Base-by-base conservation (phyloP, 495 filamentous ascomycete species). In the Xylaria flabelliformis region DNA sequence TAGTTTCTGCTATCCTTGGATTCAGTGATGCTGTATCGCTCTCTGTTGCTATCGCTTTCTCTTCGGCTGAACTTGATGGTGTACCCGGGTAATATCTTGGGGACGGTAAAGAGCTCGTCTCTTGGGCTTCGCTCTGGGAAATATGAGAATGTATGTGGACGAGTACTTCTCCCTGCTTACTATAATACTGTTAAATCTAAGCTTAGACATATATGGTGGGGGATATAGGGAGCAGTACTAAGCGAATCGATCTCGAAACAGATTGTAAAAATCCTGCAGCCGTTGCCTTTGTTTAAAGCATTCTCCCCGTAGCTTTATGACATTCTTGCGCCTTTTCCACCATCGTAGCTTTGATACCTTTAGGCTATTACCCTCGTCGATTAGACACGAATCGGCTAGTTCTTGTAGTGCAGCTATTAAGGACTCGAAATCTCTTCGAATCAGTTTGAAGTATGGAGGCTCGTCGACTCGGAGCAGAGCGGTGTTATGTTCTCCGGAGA, bases 241-340 rank as follows among this genome's bases (percentile, higher is more conserved):
- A 51, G 15, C 15, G 9, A 50, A 15, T 36, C 6, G 64, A 13
- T 66, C 64, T 26, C 46, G 7, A 19, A 66, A 66, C 21, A 66
- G 17, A 7, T 3, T n/a, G 32, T 66, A 66, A 19, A 66, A 0
- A 34, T 51, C 1, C 6, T n/a, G 12, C 12, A 66, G 29, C 44
- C 12, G 46, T 39, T 51, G 24, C 15, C 29, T 13, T 10, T 66
- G 64, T 10, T 66, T 66, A 15, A 8, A 39, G 7, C 36, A 39
- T 39, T 39, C 36, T 39, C 8, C 7, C 4, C 6, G 36, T 39
- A 39, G 8, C 36, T 8, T 39, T 39, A 1, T 29, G 6, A 9
- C 64, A 66, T n/a, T 66, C 19, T 13, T 66, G 8, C 64, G 64
- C 26, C 39, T 66, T 51, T 9, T 66, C 44, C 42, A 66, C 64